Conservation (phyloP, 2,329 filamentous ascomycete species). For the Anisogramma anomala region DNA sequence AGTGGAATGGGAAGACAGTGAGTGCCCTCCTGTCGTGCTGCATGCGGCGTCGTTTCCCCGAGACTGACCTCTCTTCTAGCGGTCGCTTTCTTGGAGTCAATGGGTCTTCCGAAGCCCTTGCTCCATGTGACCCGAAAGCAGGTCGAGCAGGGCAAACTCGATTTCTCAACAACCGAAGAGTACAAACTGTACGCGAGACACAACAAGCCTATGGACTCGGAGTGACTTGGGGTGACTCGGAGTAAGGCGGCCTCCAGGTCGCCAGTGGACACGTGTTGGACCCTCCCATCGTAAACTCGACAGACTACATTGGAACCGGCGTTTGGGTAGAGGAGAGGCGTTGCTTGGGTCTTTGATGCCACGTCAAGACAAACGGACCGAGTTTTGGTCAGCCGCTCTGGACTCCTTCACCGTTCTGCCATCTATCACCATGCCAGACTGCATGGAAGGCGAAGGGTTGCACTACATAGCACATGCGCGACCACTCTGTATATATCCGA, state of each 20-base stretch:
- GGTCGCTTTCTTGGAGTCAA: constrained; percentile 49
- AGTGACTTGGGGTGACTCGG: constrained; percentile 26
- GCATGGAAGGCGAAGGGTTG: background rate
- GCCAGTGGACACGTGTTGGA: background rate
- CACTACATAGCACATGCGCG: background rate
- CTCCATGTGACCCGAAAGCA: constrained; percentile 45
- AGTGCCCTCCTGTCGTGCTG: constrained; percentile 22
- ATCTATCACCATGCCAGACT: too few relatives aligned
- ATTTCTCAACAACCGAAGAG: constrained; percentile 44
- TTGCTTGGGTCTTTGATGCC: background rate
- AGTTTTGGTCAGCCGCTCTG: background rate
- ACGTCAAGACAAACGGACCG: background rate
- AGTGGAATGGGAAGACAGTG: constrained; percentile 67
- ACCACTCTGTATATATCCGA: too few relatives aligned
- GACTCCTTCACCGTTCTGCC: too few relatives aligned
- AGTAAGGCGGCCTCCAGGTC: constrained; percentile 2
- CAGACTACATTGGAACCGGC: constrained; percentile 13
- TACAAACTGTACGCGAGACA: constrained; percentile 53
- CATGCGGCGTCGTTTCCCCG: background rate
- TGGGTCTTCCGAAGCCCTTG: constrained; percentile 53
- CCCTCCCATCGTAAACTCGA: constrained; percentile 14
- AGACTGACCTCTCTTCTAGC: constrained; percentile 26
- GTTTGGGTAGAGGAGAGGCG: constrained; percentile 10
- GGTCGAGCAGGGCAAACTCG: constrained; percentile 48
- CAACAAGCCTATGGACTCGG: constrained; percentile 37